Base-by-base conservation (phyloP, 352 stramenopile species). In the Globisporangium megalacanthum region DNA sequence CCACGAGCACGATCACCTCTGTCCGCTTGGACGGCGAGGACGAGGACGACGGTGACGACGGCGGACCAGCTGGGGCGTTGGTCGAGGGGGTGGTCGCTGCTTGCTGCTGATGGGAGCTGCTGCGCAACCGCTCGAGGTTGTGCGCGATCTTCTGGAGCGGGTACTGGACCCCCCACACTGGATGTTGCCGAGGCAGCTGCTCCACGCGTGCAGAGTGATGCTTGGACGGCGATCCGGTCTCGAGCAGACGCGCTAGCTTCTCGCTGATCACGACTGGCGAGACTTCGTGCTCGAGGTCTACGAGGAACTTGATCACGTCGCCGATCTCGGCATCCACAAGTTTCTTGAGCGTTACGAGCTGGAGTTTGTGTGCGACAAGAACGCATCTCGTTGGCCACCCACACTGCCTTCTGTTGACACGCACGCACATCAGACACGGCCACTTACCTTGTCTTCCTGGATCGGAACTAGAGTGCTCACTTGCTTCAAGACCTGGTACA, bases 1-100 rank as follows among this genome's bases (percentile, higher is more conserved):
- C 78, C 3, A 89, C 77, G n/a, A 91, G 60, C 19, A 91, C 78
- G 45, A 91, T 83, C 52, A 89, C 81, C 33, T 89, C 71, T 11
- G 65, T 70, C 33, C 66, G 65, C 52, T 70, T 72, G 0, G 66
- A 64, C 13, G 69, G 66, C 1, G 63, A 73, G 17, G 64, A 65
- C 5, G 55, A 55, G n/a, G n/a, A n/a, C n/a, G n/a, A n/a, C n/a
- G n/a, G n/a, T n/a, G n/a, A n/a, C n/a, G n/a, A n/a, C n/a, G n/a
- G n/a, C n/a, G n/a, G n/a, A n/a, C n/a, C n/a, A n/a, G n/a, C n/a
- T n/a, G n/a, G n/a, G n/a, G n/a, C n/a, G n/a, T n/a, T n/a, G n/a
- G n/a, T n/a, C n/a, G n/a, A n/a, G n/a, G n/a, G n/a, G n/a, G n/a
- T n/a, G n/a, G n/a, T n/a, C n/a, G n/a, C n/a, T n/a, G n/a, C n/a